Evolutionary conservation across 441 rosid genomes (phyloP).

Genomic region (Viola pubescens): DNA sequence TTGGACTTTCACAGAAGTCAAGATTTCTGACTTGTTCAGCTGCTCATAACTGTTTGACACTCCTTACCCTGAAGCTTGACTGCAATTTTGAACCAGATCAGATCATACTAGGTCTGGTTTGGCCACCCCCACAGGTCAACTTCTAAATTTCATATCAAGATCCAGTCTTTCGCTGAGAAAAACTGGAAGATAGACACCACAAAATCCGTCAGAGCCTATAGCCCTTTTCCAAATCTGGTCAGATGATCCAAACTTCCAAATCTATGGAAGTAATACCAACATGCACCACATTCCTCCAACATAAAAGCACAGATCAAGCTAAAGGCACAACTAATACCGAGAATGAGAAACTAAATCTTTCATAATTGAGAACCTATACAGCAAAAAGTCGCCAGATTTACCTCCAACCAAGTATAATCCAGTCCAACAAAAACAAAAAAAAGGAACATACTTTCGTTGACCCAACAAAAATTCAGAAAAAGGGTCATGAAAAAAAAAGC

Average conservation of each 20-base stretch:
- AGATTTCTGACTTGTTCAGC: too few species aligned
- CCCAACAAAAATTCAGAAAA: background rate
- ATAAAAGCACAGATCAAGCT: background rate
- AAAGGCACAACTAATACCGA: background rate
- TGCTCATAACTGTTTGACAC: too few species aligned
- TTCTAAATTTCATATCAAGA: constrained; percentile 6
- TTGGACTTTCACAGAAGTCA: too few species aligned
- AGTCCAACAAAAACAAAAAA: background rate
- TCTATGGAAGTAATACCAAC: too few species aligned
- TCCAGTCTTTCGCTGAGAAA: constrained; percentile 1
- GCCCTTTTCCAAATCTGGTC: background rate
- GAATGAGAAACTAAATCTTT: background rate
- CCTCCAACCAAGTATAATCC: background rate
- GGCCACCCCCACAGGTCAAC: background rate
- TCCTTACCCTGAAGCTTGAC: too few species aligned
- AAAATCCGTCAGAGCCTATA: background rate
- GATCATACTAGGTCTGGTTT: too few species aligned
- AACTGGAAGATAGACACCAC: background rate
- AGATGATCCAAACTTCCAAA: background rate
- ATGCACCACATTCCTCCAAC: background rate
- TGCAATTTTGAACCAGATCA: too few species aligned
- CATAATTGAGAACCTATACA: background rate
- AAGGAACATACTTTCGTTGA: background rate
- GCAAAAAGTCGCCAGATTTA: background rate
- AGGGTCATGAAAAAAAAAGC: background rate